Base-by-base conservation (phyloP, 2,329 filamentous ascomycete species). In the Ampelomyces quisqualis region DNA sequence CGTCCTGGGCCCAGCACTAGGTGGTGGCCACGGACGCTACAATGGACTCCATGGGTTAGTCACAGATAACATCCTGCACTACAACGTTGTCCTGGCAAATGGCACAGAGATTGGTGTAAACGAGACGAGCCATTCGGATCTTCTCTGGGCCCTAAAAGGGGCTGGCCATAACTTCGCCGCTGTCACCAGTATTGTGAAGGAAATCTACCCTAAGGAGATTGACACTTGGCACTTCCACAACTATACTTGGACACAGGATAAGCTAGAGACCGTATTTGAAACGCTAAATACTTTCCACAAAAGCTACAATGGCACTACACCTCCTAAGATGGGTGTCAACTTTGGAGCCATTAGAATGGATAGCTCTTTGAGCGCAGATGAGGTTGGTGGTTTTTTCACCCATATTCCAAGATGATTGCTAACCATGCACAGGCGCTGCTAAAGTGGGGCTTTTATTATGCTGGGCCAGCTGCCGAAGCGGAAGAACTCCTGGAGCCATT, bases 1-100 rank as follows among this genome's bases (percentile, higher is more conserved):
- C 28, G 47, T 67, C 26, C 46, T 75, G 2, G 74, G 73, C 0
- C 76, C 75, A 0, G 75, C 65, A 0, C 71, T 82, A 0, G 79
- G 79, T 4, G 80, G 79, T 37, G 78, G 79, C 5, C 73, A 78
- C 56, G 77, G 78, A 24, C 70, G 70, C 60, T 70, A 77, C 6
- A 73, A 78, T 56, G 77, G 78, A 1, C 70, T 66, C 21, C 62
- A 79, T 43, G 78, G 78, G 1, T 70, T 81, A 3, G 58, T 77
- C 3, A 60, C 72, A 1, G 79, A 81, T 51, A 72, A 81, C 34
- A 70, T 79, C 22, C 40, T 79, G 7, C 74, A 72, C 0, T 58
- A 76, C 58, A 70, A 74, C 20, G 54, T 80, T 2, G 76, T 79
- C 0, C 65, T 79, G 1, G 74, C 76, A 9, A 59, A 77, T 46